Evolutionary conservation across 2,329 filamentous ascomycete genomes (phyloP).

Genomic region (Paraphoma sp.): DNA sequence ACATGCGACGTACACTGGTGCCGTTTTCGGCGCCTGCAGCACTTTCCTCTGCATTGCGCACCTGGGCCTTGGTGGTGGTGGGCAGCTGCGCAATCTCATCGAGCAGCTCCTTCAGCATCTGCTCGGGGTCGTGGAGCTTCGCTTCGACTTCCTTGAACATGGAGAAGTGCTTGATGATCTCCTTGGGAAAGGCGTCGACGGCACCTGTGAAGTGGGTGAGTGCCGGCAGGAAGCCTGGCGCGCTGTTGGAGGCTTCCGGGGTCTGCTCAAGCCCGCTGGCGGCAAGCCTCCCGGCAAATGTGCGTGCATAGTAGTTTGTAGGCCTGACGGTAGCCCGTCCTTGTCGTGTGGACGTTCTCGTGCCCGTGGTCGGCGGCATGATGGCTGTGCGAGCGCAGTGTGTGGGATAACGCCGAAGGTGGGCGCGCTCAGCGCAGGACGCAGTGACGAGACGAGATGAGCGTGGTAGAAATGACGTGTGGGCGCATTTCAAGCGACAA

Average conservation of each 20-base stretch:
- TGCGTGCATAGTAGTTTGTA: conserved; percentile 60
- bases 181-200: conserved; percentile 89
- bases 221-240: conserved; percentile 67
- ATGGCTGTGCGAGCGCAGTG: conserved; percentile 25
- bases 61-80: conserved; percentile 48
- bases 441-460: conserved; percentile 19
- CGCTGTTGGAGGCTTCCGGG: conserved; percentile 43
- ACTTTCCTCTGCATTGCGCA: conserved; percentile 31
- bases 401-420: conserved; percentile 24
- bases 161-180: conserved; percentile 94
- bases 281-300: conserved; percentile 49
- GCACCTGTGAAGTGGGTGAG: conserved; percentile 85
- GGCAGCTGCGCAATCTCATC: conserved; percentile 62
- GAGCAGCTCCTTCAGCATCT: conserved; percentile 78
- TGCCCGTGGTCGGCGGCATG: conserved; percentile 46
- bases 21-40: conserved; percentile 47
- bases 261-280: conserved; percentile 47
- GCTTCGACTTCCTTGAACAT: conserved; percentile 97
- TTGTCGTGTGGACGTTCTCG: conserved; percentile 52
- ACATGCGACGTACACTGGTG: conserved; percentile 48
- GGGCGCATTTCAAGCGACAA: conserved; percentile 37
- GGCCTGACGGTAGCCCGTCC: conserved; percentile 55
- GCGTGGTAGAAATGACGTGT: conserved; percentile 26
- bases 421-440: conserved; percentile 26
- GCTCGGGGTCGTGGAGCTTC: conserved; percentile 89